Base-by-base conservation (phyloP, 1,284 basidiomycete species). In the Leccinum glutinopallens region DNA sequence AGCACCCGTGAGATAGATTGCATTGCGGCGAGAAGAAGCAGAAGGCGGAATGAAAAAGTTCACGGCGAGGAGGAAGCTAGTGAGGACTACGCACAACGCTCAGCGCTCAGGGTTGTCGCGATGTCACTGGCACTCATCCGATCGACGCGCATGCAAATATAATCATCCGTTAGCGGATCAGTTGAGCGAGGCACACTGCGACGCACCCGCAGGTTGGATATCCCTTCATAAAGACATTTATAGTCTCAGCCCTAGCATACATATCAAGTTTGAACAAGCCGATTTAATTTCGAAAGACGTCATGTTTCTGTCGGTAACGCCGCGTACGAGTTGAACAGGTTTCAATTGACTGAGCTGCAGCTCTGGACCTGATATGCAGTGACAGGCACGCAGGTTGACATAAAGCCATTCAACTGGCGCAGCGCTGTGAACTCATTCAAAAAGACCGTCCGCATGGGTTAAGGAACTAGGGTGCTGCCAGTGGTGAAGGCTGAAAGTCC, bases 371-470 rank as follows among this genome's bases (percentile, higher is more conserved):
- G 43, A 8, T 59, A 55, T n/a, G 49, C n/a, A 43, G 39, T 55
- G n/a, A 66, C 46, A 41, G 62, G 49, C 15, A 39, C 32, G n/a
- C 64, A 56, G 15, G 41, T 56, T 10, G 12, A 19, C 15, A 22
- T 25, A 25, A 66, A 41, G 33, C 57, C 57, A 15, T 46, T 61
- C 33, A 49, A 56, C 25, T 59, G 51, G 12, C 64, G 37, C 13
- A 55, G 49, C 17, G 37, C 63, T 9, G 41, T 46, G 22, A 58
- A 32, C 13, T 51, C 43, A 19, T 65, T 53, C 7, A 53, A 65
- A 41, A 51, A 46, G 53, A 65, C 57, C 8, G 29, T 62, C 53
- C 58, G 53, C 9, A 49, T 49, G 51, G 64, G 41, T 39, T 6
- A 56, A 39, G 25, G 25, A 51, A 8, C 25, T 5, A 49, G 37